A percentile compares a stretch with the other conserved stretches of the same genome.
phyloP scores from a whole-genome alignment of 2,329 filamentous ascomycete species.

The Amauroascus niger region DNA sequence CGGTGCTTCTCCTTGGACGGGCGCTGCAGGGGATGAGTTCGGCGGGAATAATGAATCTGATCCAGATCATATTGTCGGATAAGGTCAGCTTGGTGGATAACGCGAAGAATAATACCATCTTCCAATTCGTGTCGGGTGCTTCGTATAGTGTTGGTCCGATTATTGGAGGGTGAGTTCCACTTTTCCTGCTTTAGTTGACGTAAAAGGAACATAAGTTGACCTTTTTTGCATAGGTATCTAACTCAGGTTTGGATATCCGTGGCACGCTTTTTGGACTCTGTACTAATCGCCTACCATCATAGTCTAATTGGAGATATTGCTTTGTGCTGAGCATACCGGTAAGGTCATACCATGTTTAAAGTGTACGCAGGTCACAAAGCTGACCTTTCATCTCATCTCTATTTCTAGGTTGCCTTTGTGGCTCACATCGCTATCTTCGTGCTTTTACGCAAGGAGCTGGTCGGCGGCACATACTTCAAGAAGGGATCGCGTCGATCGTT shows the following conservation, averaged over 20 bases:
- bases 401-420: conserved; percentile 39
- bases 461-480: conserved; percentile 42
- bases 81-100: conserved; percentile 54
- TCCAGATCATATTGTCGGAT: conserved; percentile 56
- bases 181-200: conserved; percentile 1
- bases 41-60: conserved; percentile 52
- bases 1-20: conserved; percentile 53
- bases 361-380: not conserved
- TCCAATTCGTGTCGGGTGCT: conserved; percentile 50
- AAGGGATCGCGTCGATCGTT: conserved; percentile 25
- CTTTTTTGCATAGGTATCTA: conserved; percentile 21
- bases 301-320: conserved; percentile 54
- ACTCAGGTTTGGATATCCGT: conserved; percentile 22
- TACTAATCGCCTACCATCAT: conserved; percentile 31
- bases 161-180: conserved; percentile 41
- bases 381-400: conserved; percentile 17
- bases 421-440: conserved; percentile 48
- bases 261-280: not conserved
- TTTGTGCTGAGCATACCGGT: conserved; percentile 56
- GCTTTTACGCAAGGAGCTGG: conserved; percentile 49
- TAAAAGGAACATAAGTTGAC: conserved; percentile 1
- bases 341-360: conserved; percentile 17
- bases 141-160: conserved; percentile 54
- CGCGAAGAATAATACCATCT: conserved; percentile 52
- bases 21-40: conserved; percentile 54